Conservation (phyloP, 2,329 filamentous ascomycete genomes). For the Aspergillus puulaauensis region DNA sequence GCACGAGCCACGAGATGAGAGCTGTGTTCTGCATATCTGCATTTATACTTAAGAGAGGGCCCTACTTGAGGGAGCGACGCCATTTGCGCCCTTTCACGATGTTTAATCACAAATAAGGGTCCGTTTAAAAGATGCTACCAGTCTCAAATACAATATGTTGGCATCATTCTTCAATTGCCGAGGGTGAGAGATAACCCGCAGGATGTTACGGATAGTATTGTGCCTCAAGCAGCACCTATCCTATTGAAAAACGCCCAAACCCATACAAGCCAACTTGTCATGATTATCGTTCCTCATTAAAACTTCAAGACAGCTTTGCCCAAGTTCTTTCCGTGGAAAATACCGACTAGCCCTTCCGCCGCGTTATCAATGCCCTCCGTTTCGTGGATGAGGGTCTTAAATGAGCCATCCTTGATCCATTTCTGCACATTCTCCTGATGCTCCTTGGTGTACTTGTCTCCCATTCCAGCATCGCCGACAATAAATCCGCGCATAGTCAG, state of each 20-base stretch:
- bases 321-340: conserved; percentile 78
- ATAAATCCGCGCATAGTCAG: conserved; percentile 73
- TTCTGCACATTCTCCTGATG: conserved; percentile 73
- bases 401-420: conserved; percentile 73
- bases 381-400: conserved; percentile 68
- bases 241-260: not conserved
- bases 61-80: not conserved
- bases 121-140: not conserved
- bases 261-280: not conserved
- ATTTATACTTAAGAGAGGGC: not conserved
- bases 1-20: not conserved
- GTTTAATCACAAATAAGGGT: not conserved
- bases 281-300: conserved; percentile 30
- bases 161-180: not conserved
- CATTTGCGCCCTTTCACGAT: not conserved
- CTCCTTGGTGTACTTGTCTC: conserved; percentile 64
- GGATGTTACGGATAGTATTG: conserved; percentile 2
- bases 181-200: not conserved
- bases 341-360: conserved; percentile 69
- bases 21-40: not conserved
- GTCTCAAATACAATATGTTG: not conserved
- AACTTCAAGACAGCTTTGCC: conserved; percentile 81
- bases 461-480: conserved; percentile 64
- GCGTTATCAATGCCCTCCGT: conserved; percentile 78
- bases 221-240: not conserved